A percentile compares a stretch with the other conserved stretches of the same genome.
phyloP scores from a whole-genome alignment of 768 basidiomycete genomes.

The Cubamyces sp. region DNA sequence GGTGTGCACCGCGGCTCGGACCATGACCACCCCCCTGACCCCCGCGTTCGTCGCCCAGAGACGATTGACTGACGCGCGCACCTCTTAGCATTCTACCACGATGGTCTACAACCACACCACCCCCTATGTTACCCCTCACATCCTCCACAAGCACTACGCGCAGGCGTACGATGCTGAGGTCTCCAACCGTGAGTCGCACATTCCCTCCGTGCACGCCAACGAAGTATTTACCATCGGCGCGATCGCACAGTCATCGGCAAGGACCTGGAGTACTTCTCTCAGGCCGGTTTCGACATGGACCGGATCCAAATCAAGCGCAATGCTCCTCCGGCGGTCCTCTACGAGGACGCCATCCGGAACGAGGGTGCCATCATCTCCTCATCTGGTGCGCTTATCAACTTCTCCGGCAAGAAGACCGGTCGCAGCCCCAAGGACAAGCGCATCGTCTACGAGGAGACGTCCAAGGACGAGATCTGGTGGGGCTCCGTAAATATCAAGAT shows the following conservation, averaged over 20 bases:
- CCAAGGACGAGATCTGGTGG: constrained; percentile 99
- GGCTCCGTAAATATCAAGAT: constrained; percentile 99
- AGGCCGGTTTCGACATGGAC: constrained; percentile 99
- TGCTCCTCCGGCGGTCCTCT: constrained; percentile 85
- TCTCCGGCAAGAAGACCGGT: constrained; percentile 99
- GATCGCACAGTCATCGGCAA: constrained; percentile 74
- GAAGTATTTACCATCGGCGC: constrained; percentile 17
- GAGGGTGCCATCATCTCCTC: constrained; percentile 98
- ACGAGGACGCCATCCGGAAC: constrained; percentile 98
- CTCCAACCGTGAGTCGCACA: constrained; percentile 53
- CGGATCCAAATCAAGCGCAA: constrained; percentile 96
- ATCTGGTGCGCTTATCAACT: constrained; percentile 97
- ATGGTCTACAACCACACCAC: constrained; percentile 77
- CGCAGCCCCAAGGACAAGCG: constrained; percentile 99
- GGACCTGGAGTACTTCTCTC: constrained; percentile 96
- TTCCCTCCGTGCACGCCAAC: background rate
- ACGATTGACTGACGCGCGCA: background rate
- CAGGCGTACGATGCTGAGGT: constrained; percentile 71
- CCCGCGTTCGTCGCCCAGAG: background rate
- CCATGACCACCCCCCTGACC: constrained; percentile 1
- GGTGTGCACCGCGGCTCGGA: constrained; percentile 9
- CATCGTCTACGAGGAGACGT: constrained; percentile 96
- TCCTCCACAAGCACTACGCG: constrained; percentile 86
- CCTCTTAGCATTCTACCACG: constrained; percentile 32
- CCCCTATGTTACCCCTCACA: constrained; percentile 87